Evolutionary conservation across 805 yeast species (phyloP).

Genomic region (Cyberlindnera xylosilytica): DNA sequence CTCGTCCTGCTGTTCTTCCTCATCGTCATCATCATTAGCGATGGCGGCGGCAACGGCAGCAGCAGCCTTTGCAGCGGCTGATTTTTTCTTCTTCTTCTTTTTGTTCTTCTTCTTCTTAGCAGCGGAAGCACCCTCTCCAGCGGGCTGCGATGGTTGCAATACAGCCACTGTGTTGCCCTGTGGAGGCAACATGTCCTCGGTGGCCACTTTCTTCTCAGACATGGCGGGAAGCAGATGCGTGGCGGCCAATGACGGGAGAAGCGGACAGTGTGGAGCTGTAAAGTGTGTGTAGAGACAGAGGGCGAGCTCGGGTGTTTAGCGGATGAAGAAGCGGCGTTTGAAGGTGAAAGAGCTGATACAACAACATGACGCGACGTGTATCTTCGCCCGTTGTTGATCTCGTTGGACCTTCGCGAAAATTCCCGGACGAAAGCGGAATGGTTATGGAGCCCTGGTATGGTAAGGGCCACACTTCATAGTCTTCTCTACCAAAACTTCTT

Average conservation of each 20-base stretch:
- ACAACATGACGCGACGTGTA: no score
- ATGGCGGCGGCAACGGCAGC: background rate
- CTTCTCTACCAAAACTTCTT: no score
- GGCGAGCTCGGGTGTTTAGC: no score
- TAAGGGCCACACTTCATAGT: no score
- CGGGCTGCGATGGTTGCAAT: background rate
- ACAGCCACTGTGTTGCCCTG: background rate
- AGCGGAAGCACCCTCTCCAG: background rate
- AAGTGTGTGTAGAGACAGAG: no score
- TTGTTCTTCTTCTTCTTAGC: slow-evolving; percentile 10
- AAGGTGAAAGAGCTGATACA: no score
- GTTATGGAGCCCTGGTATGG: no score
- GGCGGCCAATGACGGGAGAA: background rate
- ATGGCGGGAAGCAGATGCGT: slow-evolving; percentile 1
- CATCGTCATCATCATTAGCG: background rate
- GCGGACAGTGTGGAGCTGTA: no score
- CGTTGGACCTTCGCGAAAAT: no score
- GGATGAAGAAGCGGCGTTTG: no score
- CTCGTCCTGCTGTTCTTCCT: background rate
- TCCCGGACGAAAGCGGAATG: no score
- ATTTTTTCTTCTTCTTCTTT: slow-evolving; percentile 9
- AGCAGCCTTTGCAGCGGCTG: slow-evolving; percentile 1
- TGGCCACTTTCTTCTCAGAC: slow-evolving; percentile 5
- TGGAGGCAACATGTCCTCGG: slow-evolving; percentile 1
- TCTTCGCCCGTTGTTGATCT: no score